Evolutionary conservation across 2,329 filamentous ascomycete species (phyloP), one percentile per base, ranked within the genome.

Genomic region (Ophiosphaerella narmari): DNA sequence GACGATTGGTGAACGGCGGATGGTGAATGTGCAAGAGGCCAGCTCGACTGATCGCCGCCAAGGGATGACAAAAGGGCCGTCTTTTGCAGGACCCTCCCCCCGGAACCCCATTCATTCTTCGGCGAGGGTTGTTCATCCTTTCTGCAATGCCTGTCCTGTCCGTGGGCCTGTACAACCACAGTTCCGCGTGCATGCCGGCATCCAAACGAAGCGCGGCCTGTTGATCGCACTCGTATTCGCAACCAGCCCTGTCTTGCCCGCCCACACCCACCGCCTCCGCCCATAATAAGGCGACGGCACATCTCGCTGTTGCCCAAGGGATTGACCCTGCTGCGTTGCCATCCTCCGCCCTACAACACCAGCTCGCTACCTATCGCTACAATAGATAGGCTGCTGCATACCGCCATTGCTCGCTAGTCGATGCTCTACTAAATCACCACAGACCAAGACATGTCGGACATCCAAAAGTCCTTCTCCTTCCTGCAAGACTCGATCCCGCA

Each of bases 401-500:
- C 21, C 26, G 42, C 31, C 21, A 39, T 29, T 54, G 52, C 61
- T 60, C 56, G 49, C 58, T 52, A 54, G 52, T 32, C 52, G 51
- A 57, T 49, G 31, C 47, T 34, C 46, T 31, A 41, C 46, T 18
- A n/a, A 32, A 16, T 41, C 43, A 14, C 44, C 18, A 43, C 52
- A 6, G 7, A 7, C 5, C 26, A 7, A 29, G 57, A 47, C 57
- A 75, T 75, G 73, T 66, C 71, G 26, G 72, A 74, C 37, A 67
- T 69, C 26, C 62, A 70, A 37, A 71, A 70, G 57, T 62, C 70
- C 23, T 75, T 75, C 51, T 59, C 59, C 9, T 74, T 61, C 49
- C 63, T 75, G 31, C 64, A 70, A 35, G 71, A 75, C 33, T 72
- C 64, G 46, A 66, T 74, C 31, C 71, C 73, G 11, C 54, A 66